Conservation (phyloP, 2,329 filamentous ascomycete species). For the Didymellaceae sp. region DNA sequence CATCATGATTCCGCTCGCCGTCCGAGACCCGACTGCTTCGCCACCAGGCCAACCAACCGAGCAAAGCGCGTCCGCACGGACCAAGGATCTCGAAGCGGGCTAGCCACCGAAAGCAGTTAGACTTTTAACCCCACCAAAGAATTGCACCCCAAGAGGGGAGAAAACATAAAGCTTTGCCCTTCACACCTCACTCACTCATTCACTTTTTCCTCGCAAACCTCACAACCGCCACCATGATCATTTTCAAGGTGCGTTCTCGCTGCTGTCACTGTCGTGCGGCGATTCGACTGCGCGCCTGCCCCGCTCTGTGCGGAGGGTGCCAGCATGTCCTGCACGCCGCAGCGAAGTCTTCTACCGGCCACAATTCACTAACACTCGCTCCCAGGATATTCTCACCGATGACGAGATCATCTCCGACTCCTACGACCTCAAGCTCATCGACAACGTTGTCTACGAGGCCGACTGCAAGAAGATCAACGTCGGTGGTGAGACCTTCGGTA, state of each 20-base stretch:
- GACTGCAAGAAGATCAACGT: constrained; percentile 90
- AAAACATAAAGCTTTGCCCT: constrained; percentile 1
- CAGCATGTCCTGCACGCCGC: constrained; percentile 21
- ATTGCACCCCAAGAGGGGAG: constrained; percentile 16
- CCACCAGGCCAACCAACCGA: constrained; percentile 5
- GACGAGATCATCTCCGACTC: constrained; percentile 99
- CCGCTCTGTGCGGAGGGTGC: constrained; percentile 30
- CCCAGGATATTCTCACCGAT: constrained; percentile 82
- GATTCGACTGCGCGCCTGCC: constrained; percentile 35
- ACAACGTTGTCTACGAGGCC: constrained; percentile 84
- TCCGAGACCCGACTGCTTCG: constrained; percentile 11
- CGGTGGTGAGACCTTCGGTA: constrained; percentile 75
- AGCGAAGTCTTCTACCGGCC: constrained; percentile 4
- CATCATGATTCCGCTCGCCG: constrained; percentile 30
- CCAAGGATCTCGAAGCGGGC: constrained; percentile 3
- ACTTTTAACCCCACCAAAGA: constrained; percentile 18
- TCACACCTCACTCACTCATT: constrained; percentile 17
- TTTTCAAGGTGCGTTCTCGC: constrained; percentile 63
- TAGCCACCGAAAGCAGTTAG: constrained; percentile 11
- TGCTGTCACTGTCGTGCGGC: constrained; percentile 3
- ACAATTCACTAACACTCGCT: constrained; percentile 21
- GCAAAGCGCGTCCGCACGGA: neutral
- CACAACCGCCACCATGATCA: constrained; percentile 58
- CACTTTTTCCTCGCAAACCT: constrained; percentile 17
- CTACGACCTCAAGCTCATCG: constrained; percentile 80